Evolutionary conservation across 2,329 filamentous ascomycete species (phyloP), one percentile per base, ranked within the genome.

Genomic region (Monilinia fructicola): DNA sequence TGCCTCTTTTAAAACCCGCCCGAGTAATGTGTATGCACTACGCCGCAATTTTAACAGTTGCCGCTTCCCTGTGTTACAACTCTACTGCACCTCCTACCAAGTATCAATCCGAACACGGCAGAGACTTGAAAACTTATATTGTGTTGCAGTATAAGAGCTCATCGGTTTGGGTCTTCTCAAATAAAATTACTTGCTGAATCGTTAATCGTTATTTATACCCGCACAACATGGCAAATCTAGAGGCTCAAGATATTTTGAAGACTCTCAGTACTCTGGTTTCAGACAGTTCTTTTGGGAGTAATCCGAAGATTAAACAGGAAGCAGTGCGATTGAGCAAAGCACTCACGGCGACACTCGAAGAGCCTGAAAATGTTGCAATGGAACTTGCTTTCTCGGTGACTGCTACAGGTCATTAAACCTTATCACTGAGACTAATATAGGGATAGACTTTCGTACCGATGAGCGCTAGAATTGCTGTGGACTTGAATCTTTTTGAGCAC

Each of bases 401-500:
- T 58, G 4, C 35, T 14, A 23, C 9, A 31, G 4, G 31, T 12
- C 10, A 16, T 16, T 14, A 5, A 2, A 21, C 26, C 38, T 28
- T 21, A 44, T 21, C 10, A 2, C n/a, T 26, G 26, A 12, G 26
- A 28, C 14, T 11, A n/a, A 44, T 16, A 28, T 7, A 26, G 31
- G 44, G 12, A 6, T 44, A 44, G 23, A 42, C n/a, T 12, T 44
- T 28, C 11, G 10, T 44, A 18, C 38, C 38, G 3, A 58, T 58
- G 23, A 58, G 55, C n/a, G 55, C 40, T 7, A 26, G 38, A 18
- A 44, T 58, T 1, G 38, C 38, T 6, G 55, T 44, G 12, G 55
- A 44, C 28, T 7, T 58, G 2, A 44, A 58, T 58, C 55, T 58
- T 10, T 58, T 44, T 3, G 55, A 58, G 16, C 23, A 58, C 42